Evolutionary conservation across 495 filamentous ascomycete genomes (phyloP).

Genomic region (Podospora tetraspora): DNA sequence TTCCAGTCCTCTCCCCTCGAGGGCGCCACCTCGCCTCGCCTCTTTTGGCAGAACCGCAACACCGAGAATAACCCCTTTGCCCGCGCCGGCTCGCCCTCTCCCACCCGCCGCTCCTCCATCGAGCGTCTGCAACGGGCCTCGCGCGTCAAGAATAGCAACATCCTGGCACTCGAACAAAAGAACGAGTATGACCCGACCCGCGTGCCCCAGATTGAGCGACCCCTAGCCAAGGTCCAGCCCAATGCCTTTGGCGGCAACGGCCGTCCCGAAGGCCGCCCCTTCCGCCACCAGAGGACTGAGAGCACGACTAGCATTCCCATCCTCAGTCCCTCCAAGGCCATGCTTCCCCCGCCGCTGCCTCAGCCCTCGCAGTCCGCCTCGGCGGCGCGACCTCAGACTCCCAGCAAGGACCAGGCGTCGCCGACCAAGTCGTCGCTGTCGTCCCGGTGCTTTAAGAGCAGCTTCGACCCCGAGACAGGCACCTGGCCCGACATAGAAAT

Average conservation of each 20-base stretch:
- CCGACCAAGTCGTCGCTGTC: conserved; percentile 84
- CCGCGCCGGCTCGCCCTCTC: conserved; percentile 56
- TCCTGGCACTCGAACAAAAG: conserved; percentile 83
- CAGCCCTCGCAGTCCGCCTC: not conserved
- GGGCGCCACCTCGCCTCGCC: conserved; percentile 61
- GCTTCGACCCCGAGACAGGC: conserved; percentile 64
- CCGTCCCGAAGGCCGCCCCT: conserved; percentile 35
- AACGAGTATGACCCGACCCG: conserved; percentile 86
- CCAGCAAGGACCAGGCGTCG: conserved; percentile 68
- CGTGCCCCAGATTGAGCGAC: conserved; percentile 67
- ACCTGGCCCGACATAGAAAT: conserved; percentile 64
- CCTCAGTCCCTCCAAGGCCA: conserved; percentile 25
- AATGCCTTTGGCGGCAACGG: conserved; percentile 52
- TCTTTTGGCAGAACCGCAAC: conserved; percentile 82
- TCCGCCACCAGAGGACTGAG: conserved; percentile 41
- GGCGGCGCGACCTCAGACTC: conserved; percentile 45
- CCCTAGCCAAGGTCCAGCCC: conserved; percentile 66
- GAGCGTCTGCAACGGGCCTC: conserved; percentile 90
- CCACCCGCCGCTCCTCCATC: conserved; percentile 75
- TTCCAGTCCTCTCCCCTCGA: conserved; percentile 70
- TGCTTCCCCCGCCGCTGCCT: conserved; percentile 31
- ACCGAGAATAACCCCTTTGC: conserved; percentile 63
- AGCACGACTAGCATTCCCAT: conserved; percentile 46
- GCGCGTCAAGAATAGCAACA: conserved; percentile 93
- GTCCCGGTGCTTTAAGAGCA: conserved; percentile 62